Base-by-base conservation (phyloP, 768 basidiomycete genomes). In the Naganishia antarctica region DNA sequence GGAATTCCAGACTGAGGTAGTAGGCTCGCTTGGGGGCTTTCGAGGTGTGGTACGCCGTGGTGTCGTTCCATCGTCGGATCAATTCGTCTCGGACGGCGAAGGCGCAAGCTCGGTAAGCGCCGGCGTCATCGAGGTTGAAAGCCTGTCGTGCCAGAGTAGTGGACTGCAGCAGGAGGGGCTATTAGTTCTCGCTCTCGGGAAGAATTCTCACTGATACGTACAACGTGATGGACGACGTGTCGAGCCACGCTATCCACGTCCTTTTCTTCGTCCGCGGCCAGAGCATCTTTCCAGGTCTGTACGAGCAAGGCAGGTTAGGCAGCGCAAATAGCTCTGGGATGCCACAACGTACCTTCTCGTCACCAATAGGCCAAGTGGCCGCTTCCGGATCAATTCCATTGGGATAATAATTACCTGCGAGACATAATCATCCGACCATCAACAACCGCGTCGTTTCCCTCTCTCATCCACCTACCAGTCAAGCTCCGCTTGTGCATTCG, bases 1-100 rank as follows among this genome's bases (percentile, higher is more conserved):
- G 28, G 78, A 91, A 96, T 78, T 96, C 94, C 60, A 97, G 84
- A 44, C 91, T 94, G 65, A 98, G 84, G 78, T 98, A 99, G 81
- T 97, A 97, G 13, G 78, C 70, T 29, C 79, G 63, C 73, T 80
- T 80, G 32, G 77, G 77, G 29, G 73, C 74, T 12, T 66, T 63
- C 29, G 69, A 69, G 29, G 78, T 79, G 68, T 79, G 76, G 64
- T 73, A 71, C 41, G 73, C 82, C 72, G 93, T 92, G 26, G 90
- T 90, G 40, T 84, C 81, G 75, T 89, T 92, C 72, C 88, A 86
- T 51, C 87, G 62, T 88, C 71, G 61, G 59, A 96, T 81, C 41
- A 98, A 83, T 72, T 90, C 86, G 78, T 98, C 93, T 63, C 92
- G 83, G 53, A 88, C 88, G 47, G 90, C 86, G 37, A 94, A 79